Evolutionary conservation across 768 basidiomycete genomes (phyloP).

Genomic region (Atractiella rhizophila): DNA sequence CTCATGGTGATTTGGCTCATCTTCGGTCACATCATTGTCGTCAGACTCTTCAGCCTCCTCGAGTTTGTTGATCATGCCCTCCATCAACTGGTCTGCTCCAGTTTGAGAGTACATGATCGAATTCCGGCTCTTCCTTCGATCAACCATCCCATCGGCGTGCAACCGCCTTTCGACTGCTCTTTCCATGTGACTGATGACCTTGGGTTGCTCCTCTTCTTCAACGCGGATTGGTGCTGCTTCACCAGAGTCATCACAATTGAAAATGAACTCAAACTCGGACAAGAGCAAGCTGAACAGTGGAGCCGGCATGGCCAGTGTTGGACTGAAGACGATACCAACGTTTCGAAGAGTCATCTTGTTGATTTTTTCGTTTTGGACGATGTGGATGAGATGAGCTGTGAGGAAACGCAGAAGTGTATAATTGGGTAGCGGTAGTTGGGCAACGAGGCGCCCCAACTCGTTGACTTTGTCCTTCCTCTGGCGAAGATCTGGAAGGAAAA

Average conservation of each 20-base stretch:
- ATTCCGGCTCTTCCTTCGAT: slow-evolving; percentile 8
- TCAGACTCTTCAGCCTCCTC: no score
- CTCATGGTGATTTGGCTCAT: no score
- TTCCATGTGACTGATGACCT: background rate
- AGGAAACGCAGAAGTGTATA: slow-evolving; percentile 82
- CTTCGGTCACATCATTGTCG: no score
- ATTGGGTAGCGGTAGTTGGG: slow-evolving; percentile 65
- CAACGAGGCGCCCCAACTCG: slow-evolving; percentile 65
- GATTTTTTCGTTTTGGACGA: slow-evolving; percentile 62
- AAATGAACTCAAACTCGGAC: slow-evolving; percentile 28
- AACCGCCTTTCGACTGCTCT: background rate
- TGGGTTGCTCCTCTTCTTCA: background rate
- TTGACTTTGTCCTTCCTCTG: slow-evolving; percentile 64
- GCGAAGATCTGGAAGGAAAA: slow-evolving; percentile 40
- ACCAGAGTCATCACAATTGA: slow-evolving; percentile 5
- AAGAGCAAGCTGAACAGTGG: slow-evolving; percentile 88
- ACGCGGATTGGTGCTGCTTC: background rate
- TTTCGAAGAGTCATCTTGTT: slow-evolving; percentile 99
- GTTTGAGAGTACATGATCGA: slow-evolving; percentile 9
- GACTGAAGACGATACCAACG: slow-evolving; percentile 94
- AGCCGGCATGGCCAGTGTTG: slow-evolving; percentile 91
- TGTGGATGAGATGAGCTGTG: slow-evolving; percentile 76
- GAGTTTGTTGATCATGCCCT: slow-evolving; percentile 2
- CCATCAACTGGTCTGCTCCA: slow-evolving; percentile 13
- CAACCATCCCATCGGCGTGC: background rate